phyloP scores from a whole-genome alignment of 768 basidiomycete species.

The Pisolithus tinctorius region DNA sequence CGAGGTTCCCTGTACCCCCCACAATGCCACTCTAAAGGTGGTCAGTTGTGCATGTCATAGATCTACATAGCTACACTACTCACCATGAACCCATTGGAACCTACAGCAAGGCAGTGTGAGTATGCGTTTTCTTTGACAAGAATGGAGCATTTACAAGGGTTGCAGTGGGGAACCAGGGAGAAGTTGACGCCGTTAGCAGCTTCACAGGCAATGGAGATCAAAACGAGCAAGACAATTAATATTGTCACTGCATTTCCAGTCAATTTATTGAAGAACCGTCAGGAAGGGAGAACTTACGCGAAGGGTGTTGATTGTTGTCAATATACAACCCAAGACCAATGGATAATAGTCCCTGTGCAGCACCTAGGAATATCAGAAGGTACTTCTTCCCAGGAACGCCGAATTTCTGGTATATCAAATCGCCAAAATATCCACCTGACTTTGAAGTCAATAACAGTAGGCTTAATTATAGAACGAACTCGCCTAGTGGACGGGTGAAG shows the following conservation, averaged over 20 bases:
- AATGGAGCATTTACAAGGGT: conserved; percentile 29
- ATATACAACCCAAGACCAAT: conserved; percentile 44
- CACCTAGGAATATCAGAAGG: conserved; percentile 35
- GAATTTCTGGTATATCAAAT: conserved; percentile 34
- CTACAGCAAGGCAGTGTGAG: not conserved
- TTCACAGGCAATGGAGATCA: conserved; percentile 34
- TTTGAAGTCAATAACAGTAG: not conserved
- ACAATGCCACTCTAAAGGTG: conserved; percentile 29
- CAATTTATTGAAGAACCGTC: not conserved
- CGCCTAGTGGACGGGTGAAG: conserved; percentile 39
- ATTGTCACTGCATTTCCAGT: conserved; percentile 16
- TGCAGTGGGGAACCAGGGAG: conserved; percentile 44
- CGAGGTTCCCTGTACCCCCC: conserved; percentile 33
- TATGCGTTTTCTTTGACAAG: not conserved
- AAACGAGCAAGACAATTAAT: conserved; percentile 33
- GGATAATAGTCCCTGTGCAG: conserved; percentile 37
- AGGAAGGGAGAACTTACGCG: not conserved
- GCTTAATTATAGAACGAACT: not conserved
- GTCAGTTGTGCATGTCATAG: not conserved
- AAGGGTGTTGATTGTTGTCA: conserved; percentile 5
- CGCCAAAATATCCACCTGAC: conserved; percentile 39
- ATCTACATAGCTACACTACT: not conserved
- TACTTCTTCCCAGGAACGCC: conserved; percentile 44
- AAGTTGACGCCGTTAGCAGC: conserved; percentile 46
- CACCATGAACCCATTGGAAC: conserved; percentile 31